Base-by-base conservation (phyloP, 768 basidiomycete species). In the Boletales sp. region DNA sequence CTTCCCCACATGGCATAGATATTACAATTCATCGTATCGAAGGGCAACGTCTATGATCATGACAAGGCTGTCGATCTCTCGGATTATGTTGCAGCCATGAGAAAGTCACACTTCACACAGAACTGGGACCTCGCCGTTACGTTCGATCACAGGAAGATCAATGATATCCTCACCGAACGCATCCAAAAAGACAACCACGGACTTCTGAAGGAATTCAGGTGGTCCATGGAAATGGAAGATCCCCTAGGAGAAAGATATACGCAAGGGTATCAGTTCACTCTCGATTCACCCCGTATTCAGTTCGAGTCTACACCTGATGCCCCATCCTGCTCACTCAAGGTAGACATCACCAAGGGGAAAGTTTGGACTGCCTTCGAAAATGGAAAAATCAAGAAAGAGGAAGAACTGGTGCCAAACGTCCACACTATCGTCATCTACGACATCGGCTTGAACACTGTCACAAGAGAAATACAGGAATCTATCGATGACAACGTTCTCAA, bases 71-170 rank as follows among this genome's bases (percentile, higher is more conserved):
- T 40, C 21, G 41, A 41, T 41, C 45, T 46, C 45, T 37, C 45
- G 15, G 45, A 35, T 18, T 46, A 37, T n/a, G 33, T 46, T 36
- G 18, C 33, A 25, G 45, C 45, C 14, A 46, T 46, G 45, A 28
- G 38, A 25, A 46, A 46, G 25, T 28, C 25, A 28, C 25, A 28
- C 45, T 46, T 37, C 35, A 46, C 45, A 8, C 45, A 46, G 45
- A 38, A 46, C 45, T 46, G 45, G 45, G 45, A 46, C 37, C 1
- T 46, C 15, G 37, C 28, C 36, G 18, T 46, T 36, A 46, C 45
- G 35, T 28, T 35, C 17, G 45, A 37, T 28, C 34, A 38, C 9
- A 32, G 17, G 35, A 46, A 46, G 36, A 46, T 46, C 28, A 46
- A 46, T 13, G 45, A 46, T 11, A 35, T 46, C 8, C 45, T 46